Evolutionary conservation across 2,329 filamentous ascomycete species (phyloP).

Genomic region (Salinomyces thailandicus): DNA sequence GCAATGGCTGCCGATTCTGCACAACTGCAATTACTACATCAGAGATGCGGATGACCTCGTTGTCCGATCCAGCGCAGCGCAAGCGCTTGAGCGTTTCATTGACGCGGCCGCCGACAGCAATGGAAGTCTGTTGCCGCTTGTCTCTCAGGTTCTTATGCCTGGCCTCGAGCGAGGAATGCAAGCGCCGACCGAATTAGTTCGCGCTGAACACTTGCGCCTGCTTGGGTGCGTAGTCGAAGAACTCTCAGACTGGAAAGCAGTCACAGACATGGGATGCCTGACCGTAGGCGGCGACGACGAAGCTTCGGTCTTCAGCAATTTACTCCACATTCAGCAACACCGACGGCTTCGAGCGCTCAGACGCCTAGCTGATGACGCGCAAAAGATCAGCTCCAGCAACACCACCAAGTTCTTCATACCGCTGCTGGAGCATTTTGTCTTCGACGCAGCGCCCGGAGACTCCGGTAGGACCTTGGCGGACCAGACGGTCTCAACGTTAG

Average conservation of each 20-base stretch:
- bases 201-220: slow-evolving; percentile 69
- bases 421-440: slow-evolving; percentile 86
- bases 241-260: slow-evolving; percentile 57
- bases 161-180: slow-evolving; percentile 66
- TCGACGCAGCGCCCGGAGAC: slow-evolving; percentile 70
- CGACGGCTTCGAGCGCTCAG: slow-evolving; percentile 75
- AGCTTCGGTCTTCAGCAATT: slow-evolving; percentile 82
- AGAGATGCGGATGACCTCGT: slow-evolving; percentile 80
- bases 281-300: slow-evolving; percentile 64
- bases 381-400: slow-evolving; percentile 62
- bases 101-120: slow-evolving; percentile 44
- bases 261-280: slow-evolving; percentile 64
- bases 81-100: slow-evolving; percentile 68
- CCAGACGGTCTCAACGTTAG: slow-evolving; percentile 73
- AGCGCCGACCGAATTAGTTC: slow-evolving; percentile 68
- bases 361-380: slow-evolving; percentile 59
- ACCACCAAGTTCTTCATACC: slow-evolving; percentile 82
- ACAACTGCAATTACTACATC: slow-evolving; percentile 83
- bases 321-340: slow-evolving; percentile 80
- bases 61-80: slow-evolving; percentile 72
- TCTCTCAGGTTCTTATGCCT: slow-evolving; percentile 59
- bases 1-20: slow-evolving; percentile 79
- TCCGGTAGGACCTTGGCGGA: slow-evolving; percentile 70
- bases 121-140: slow-evolving; percentile 42
- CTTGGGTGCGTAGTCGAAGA: slow-evolving; percentile 66